Base-by-base conservation (phyloP, 192 early-diverging fungal genomes). In the Backusella mclennaniae region DNA sequence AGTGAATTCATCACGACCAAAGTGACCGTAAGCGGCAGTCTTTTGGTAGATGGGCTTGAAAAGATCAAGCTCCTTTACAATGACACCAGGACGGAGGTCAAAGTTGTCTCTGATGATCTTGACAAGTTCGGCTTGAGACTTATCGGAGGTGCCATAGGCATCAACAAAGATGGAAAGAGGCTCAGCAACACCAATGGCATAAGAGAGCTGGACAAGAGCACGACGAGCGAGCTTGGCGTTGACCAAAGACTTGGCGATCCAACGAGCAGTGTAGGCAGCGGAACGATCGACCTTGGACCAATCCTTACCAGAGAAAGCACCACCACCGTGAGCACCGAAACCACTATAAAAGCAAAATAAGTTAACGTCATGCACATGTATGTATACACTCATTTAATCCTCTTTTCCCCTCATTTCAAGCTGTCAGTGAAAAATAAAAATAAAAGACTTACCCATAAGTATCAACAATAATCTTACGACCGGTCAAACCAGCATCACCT, bases 291-390 rank as follows among this genome's bases (percentile, higher is more conserved):
- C 96, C 94, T 98, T 98, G 92, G 95, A 97, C 93, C 95, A 98
- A 90, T 98, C 98, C 92, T 99, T 99, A 75, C 98, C 98, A 76
- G 96, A 98, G 94, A 99, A 98, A 85, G 96, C 96, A 92, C 98
- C 98, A 82, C 98, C 96, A 86, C 93, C 76, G 49, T 83, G 82
- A 63, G 82, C 80, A 81, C 80, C 80, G 52, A 71, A 81, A 74
- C 80, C 80, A 74, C 80, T 71, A 38, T 41, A 38, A 69, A 69
- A 69, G 9, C 1, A 68, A 68, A 68, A 36, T 8, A 19, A 4
- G 19, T 49, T 49, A 1, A 19, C 19, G 6, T 49, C 46, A 49
- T 49, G 3, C 4, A 39, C 38, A 44, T 44, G 4, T 17, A 17
- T 44, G 15, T 41, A 41, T 41, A 41, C 7, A 41, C 15, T 4